Evolutionary conservation across 1,284 basidiomycete species (phyloP).

Genomic region (Agaricales sp.): DNA sequence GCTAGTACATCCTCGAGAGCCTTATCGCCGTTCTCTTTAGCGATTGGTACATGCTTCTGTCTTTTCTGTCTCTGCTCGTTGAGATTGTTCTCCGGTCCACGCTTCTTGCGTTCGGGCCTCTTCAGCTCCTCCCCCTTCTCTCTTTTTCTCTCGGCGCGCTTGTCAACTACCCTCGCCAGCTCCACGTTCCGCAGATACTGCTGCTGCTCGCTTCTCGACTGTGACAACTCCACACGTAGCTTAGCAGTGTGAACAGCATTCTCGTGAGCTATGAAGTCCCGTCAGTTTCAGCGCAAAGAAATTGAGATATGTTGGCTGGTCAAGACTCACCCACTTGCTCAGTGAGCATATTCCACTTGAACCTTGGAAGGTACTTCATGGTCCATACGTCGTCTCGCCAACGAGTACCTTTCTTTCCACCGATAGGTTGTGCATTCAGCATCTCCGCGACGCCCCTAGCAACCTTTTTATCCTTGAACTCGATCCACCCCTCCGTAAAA

Average conservation of each 20-base stretch:
- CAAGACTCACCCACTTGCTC: conserved; percentile 87
- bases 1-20: conserved; percentile 1
- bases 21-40: neutral
- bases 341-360: conserved; percentile 98
- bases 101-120: conserved; percentile 5
- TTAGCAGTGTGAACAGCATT: conserved; percentile 82
- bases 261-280: conserved; percentile 84
- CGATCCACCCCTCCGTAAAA: conserved; percentile 97
- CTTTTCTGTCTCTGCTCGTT: conserved; percentile 4
- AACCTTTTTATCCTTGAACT: conserved; percentile 90
- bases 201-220: conserved; percentile 82
- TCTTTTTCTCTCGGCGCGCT: conserved; percentile 68
- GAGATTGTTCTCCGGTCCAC: conserved; percentile 13
- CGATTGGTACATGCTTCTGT: neutral
- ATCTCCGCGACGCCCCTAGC: conserved; percentile 88
- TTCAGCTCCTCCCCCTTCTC: conserved; percentile 37
- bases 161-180: conserved; percentile 82
- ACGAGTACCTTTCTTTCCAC: conserved; percentile 83
- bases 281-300: conserved; percentile 8
- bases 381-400: conserved; percentile 99
- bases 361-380: conserved; percentile 96
- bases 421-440: conserved; percentile 94
- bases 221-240: conserved; percentile 83
- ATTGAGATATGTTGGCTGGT: conserved; percentile 4
- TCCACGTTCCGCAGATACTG: conserved; percentile 96